phyloP scores from a whole-genome alignment of 1,284 basidiomycete species.

The Irpex rosettiformis region DNA sequence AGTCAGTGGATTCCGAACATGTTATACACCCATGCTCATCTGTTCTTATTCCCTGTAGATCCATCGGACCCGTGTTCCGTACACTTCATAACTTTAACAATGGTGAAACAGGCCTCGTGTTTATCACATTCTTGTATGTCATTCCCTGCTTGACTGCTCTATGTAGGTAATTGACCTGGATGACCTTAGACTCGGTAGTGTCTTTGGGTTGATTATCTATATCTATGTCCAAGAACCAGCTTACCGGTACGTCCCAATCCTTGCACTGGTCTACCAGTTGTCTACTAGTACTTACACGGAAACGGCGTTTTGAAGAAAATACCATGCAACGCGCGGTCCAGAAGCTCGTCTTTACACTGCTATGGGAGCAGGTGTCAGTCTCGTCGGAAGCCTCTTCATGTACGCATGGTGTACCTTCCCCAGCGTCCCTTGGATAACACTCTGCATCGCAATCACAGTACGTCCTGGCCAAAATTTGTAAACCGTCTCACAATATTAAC shows the following conservation, averaged over 20 bases:
- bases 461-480: slow-evolving; percentile 15
- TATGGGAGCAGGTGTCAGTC: slow-evolving; percentile 58
- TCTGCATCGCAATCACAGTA: slow-evolving; percentile 52
- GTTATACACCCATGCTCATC: not conserved
- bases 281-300: not conserved
- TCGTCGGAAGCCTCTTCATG: slow-evolving; percentile 66
- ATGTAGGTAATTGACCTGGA: too few relatives aligned
- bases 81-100: slow-evolving; percentile 64
- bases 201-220: slow-evolving; percentile 56
- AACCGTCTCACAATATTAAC: not conserved
- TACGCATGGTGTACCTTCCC: slow-evolving; percentile 60
- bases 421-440: slow-evolving; percentile 52
- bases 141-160: not conserved
- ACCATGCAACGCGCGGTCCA: slow-evolving; percentile 53
- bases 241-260: slow-evolving; percentile 45
- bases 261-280: not conserved
- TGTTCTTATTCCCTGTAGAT: slow-evolving; percentile 34
- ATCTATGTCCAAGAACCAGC: slow-evolving; percentile 59
- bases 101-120: slow-evolving; percentile 62
- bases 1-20: slow-evolving; percentile 34
- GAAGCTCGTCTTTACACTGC: slow-evolving; percentile 74
- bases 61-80: slow-evolving; percentile 58
- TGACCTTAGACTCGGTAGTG: slow-evolving; percentile 52
- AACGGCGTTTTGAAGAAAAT: slow-evolving; percentile 36
- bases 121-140: slow-evolving; percentile 55